A percentile compares a stretch with the other conserved stretches of the same genome.
These are phyloP conservation scores for Pyrenophora graminea DNA, from an alignment of 2,329 filamentous ascomycete genomes.

Conservation along the genomic window DNA sequence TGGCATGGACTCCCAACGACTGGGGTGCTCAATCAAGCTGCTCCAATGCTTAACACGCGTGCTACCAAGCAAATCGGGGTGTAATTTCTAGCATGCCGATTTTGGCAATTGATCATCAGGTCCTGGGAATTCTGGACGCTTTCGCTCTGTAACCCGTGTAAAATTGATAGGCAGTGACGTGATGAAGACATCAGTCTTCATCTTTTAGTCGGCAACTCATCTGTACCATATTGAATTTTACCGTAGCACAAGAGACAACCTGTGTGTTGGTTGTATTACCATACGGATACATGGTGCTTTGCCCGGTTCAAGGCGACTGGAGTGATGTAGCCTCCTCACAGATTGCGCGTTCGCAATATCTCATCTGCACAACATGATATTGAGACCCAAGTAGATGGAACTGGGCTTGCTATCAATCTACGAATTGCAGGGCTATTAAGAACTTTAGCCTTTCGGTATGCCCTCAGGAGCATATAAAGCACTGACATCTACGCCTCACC, in stretches of 20 bases:
- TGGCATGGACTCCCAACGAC: background rate
- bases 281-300: background rate
- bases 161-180: background rate
- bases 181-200: background rate
- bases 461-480: slow-evolving; percentile 20
- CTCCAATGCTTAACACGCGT: background rate
- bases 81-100: slow-evolving; percentile 1
- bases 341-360: background rate
- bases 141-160: no score
- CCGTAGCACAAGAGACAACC: background rate
- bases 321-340: background rate
- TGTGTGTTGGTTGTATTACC: background rate
- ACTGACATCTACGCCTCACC: background rate
- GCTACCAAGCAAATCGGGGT: background rate
- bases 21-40: background rate
- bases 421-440: background rate
- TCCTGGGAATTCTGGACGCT: background rate
- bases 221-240: no score
- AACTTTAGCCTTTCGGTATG: no score
- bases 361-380: background rate
- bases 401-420: background rate
- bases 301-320: background rate
- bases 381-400: background rate
- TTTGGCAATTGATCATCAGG: slow-evolving; percentile 7
- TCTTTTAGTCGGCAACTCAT: background rate